Percentiles rank a stretch among this genome's conserved stretches.
Evolutionary conservation across 2,329 filamentous ascomycete species (phyloP).

Genomic region (Tricladium varicosporioides): DNA sequence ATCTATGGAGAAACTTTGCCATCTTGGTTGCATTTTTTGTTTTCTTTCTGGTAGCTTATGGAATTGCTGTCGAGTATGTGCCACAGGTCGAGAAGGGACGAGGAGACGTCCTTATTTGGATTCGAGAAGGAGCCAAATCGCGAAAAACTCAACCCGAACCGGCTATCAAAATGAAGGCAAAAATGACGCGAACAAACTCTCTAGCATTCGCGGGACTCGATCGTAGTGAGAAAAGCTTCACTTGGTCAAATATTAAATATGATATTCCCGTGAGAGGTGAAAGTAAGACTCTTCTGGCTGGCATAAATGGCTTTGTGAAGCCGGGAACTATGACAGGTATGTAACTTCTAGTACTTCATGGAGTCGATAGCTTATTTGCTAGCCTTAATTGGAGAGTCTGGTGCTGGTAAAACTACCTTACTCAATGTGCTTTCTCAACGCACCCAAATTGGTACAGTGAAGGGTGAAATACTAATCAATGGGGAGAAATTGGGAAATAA

Average conservation of each 20-base stretch:
- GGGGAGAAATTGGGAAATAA: constrained; percentile 56
- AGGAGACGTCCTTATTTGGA: constrained; percentile 67
- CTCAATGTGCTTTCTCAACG: constrained; percentile 74
- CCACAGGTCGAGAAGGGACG: constrained; percentile 65
- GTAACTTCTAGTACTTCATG: neutral
- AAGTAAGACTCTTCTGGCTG: constrained; percentile 68
- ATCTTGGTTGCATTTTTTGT: constrained; percentile 63
- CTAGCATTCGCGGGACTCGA: neutral
- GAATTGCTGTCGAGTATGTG: constrained; percentile 60
- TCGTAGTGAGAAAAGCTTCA: constrained; percentile 1
- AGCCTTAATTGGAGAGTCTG: constrained; percentile 60
- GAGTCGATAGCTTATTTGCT: neutral
- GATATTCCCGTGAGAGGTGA: constrained; percentile 67
- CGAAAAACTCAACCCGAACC: neutral
- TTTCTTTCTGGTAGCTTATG: constrained; percentile 59
- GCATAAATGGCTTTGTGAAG: constrained; percentile 89
- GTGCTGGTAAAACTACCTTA: constrained; percentile 81
- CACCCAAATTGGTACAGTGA: constrained; percentile 82
- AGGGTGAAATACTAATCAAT: constrained; percentile 69
- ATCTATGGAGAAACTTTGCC: constrained; percentile 69
- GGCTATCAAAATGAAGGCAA: too few relatives aligned
- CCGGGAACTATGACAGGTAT: constrained; percentile 75
- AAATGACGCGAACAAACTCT: neutral
- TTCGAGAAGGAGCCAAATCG: constrained; percentile 54
- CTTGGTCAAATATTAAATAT: constrained; percentile 78